Conservation (phyloP, 768 basidiomycete genomes). For the Macrolepiota fuliginosa region DNA sequence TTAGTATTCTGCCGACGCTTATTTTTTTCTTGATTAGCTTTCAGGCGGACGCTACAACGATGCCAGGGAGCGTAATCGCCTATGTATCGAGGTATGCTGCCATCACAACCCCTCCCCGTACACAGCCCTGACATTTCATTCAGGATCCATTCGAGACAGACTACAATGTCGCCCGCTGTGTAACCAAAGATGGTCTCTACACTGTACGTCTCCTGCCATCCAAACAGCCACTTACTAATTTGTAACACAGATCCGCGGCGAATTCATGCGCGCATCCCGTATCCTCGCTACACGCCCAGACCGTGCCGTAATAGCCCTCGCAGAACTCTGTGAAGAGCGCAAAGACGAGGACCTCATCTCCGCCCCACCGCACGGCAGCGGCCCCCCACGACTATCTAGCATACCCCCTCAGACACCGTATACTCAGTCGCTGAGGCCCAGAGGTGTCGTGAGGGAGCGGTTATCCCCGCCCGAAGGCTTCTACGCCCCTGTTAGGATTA, state of each 20-base stretch:
- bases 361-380: constrained; percentile 35
- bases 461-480: constrained; percentile 55
- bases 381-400: constrained; percentile 24
- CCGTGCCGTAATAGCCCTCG: constrained; percentile 76
- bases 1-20: neutral
- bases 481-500: constrained; percentile 34
- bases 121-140: constrained; percentile 5
- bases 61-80: constrained; percentile 84
- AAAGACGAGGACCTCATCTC: constrained; percentile 61
- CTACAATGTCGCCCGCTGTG: constrained; percentile 95
- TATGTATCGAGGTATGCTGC: constrained; percentile 85
- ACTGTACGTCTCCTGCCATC: constrained; percentile 51
- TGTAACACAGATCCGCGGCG: constrained; percentile 80
- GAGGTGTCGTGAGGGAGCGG: constrained; percentile 35
- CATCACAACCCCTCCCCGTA: neutral
- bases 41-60: constrained; percentile 59
- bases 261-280: constrained; percentile 94
- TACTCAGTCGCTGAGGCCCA: constrained; percentile 56
- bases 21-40: constrained; percentile 29
- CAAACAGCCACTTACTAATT: constrained; percentile 25
- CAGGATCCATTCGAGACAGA: constrained; percentile 97
- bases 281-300: constrained; percentile 80
- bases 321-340: constrained; percentile 91
- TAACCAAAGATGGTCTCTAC: constrained; percentile 94
- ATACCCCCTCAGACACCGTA: constrained; percentile 73